phyloP scores from a whole-genome alignment of 768 basidiomycete species.

The Royoungia palumana region DNA sequence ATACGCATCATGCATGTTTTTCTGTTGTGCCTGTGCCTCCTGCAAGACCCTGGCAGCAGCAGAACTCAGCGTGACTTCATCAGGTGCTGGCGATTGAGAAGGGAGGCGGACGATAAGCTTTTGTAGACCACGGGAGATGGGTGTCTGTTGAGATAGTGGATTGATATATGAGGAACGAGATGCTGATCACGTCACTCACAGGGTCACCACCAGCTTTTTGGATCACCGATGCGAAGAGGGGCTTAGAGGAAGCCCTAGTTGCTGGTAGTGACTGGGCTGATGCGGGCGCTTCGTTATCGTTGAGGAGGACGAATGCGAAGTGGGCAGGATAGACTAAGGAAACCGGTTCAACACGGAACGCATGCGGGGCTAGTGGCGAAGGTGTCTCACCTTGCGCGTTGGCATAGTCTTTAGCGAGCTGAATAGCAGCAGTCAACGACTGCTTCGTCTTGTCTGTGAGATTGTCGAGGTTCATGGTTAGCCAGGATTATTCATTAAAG shows the following conservation, averaged over 20 bases:
- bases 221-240: conserved; percentile 76
- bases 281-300: conserved; percentile 49
- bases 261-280: conserved; percentile 32
- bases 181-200: conserved; percentile 38
- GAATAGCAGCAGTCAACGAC: conserved; percentile 65
- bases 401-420: conserved; percentile 80
- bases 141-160: conserved; percentile 33
- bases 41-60: conserved; percentile 60
- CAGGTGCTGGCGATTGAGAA: conserved; percentile 80
- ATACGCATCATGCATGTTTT: conserved; percentile 86
- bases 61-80: conserved; percentile 65
- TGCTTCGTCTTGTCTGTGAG: conserved; percentile 84
- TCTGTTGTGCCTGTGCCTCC: conserved; percentile 73
- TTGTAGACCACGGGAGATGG: conserved; percentile 69
- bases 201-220: conserved; percentile 84
- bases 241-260: conserved; percentile 34
- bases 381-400: conserved; percentile 65
- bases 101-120: conserved; percentile 79
- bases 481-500: neutral
- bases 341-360: neutral
- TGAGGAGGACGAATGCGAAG: conserved; percentile 75
- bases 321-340: conserved; percentile 76
- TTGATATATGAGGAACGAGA: neutral
- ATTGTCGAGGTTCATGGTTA: conserved; percentile 51
- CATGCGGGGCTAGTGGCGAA: neutral